Evolutionary conservation across 371 early-diverging fungal genomes (phyloP).

Genomic region (Synchytrium microbalum): DNA sequence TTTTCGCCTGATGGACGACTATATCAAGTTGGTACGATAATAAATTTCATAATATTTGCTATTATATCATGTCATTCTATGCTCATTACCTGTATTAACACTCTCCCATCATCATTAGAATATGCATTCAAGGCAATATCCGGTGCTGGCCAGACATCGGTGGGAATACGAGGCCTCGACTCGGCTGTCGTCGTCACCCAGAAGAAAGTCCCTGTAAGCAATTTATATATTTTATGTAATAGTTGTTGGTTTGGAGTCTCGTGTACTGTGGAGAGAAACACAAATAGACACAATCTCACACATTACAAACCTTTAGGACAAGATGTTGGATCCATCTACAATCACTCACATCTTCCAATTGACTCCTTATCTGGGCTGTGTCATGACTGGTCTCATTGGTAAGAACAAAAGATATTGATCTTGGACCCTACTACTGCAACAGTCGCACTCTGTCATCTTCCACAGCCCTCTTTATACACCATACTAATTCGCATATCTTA

Average conservation of each 20-base stretch:
- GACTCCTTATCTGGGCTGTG: constrained; percentile 93
- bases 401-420: constrained; percentile 13
- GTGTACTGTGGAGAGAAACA: constrained; percentile 1
- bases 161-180: constrained; percentile 92
- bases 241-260: neutral
- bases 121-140: constrained; percentile 99
- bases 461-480: neutral
- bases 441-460: neutral
- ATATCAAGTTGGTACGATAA: constrained; percentile 91
- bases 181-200: constrained; percentile 90
- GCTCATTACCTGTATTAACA: too few species aligned
- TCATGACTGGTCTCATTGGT: constrained; percentile 93
- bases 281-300: constrained; percentile 14
- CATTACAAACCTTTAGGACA: constrained; percentile 65
- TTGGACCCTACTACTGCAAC: neutral
- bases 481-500: neutral
- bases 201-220: constrained; percentile 89
- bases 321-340: constrained; percentile 89
- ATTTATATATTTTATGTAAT: constrained; percentile 1
- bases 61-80: neutral
- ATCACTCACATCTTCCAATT: constrained; percentile 88
- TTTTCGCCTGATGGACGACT: constrained; percentile 98
- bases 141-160: constrained; percentile 87
- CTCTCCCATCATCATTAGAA: constrained; percentile 47
- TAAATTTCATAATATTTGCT: neutral